Evolutionary conservation across 768 basidiomycete species (phyloP), one percentile per base, ranked within the genome.

Genomic region (Collybiopsis luxurians): DNA sequence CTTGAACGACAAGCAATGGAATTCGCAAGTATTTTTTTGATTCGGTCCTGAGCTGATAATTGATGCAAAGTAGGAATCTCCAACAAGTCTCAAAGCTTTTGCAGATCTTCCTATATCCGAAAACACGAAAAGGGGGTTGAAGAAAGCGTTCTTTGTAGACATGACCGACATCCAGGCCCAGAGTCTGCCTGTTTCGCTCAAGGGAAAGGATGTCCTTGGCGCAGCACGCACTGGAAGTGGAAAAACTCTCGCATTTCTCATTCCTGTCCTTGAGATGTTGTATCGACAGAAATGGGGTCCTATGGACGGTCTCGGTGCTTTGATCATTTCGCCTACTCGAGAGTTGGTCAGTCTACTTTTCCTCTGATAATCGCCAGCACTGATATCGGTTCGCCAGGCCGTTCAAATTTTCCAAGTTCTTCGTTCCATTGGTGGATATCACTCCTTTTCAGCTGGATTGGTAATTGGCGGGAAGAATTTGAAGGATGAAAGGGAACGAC

Each of bases 351-450:
- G 87, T 77, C 13, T n/a, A 36, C 24, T 38, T 50, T n/a, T 31
- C 11, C 26, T 24, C 27, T 15, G 24, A 42, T 13, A 27, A 43
- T 7, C 43, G 52, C 17, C 31, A 48, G 30, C 21, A 47, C 36
- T 60, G 31, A n/a, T 26, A 12, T 34, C 3, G 34, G 47, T 54
- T 28, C 23, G 39, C n/a, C 62, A 95, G 93, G 96, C 96, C 1
- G 91, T 98, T 17, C 97, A 99, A 78, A 99, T 98, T 58, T 99
- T 98, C 67, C 93, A 96, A 45, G 95, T 98, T 6, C 71, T 99
- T 27, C 84, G 93, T n/a, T 89, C 90, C 40, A 90, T 98, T 57
- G 97, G 97, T 2, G 87, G 89, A 44, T 87, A 87, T 64, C 96
- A 99, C 64, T 78, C 81, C 17, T 96, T 98, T 71, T 96, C 93